Base-by-base conservation (phyloP, 129 eudicot species). In the Flaveria bidentis region DNA sequence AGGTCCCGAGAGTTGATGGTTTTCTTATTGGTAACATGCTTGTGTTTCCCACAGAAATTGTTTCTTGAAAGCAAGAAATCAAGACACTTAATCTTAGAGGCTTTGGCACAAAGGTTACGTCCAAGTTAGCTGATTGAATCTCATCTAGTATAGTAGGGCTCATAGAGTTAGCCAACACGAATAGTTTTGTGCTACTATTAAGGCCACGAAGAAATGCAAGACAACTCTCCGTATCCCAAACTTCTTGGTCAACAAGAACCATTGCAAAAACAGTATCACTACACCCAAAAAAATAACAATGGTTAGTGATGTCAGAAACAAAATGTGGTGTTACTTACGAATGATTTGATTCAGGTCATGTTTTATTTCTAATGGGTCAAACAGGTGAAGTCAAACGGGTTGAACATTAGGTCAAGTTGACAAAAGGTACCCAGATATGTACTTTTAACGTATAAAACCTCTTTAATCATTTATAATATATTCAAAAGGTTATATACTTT, bases 241-340 rank as follows among this genome's bases (percentile, higher is more conserved):
- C 81, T 58, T 88, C 97, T 71, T 86, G 78, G 75, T 93, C 96
- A 77, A 85, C 70, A 71, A 93, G 84, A 88, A 90, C 72, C 92
- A 93, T 81, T 39, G 85, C 82, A 61, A 85, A 73, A 36, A 5
- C 41, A 0, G 87, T 79, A 64, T 71, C 83, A 77, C 97, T 63
- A 26, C 67, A 61, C 41, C 41, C 41, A 36, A 53, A 9, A 9
- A 70, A n/a, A 45, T 26, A 61, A 57, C 15, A 61, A 4, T 12
- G 42, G 67, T 12, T 61, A 26, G 26, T 61, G 67, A 26, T 4
- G 39, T 61, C 18, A 26, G 20, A 13, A 61, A 61, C 67, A 61
- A 26, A 26, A 26, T 6, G 4, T 0, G 71, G 1, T 25, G 55
- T 36, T 36, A 36, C 58, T 52, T n/a, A 52, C 12, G 8, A 5